These are phyloP conservation scores for Cutaneotrichosporon sp. DNA, from an alignment of 1,284 basidiomycete genomes.

Conservation along the genomic window DNA sequence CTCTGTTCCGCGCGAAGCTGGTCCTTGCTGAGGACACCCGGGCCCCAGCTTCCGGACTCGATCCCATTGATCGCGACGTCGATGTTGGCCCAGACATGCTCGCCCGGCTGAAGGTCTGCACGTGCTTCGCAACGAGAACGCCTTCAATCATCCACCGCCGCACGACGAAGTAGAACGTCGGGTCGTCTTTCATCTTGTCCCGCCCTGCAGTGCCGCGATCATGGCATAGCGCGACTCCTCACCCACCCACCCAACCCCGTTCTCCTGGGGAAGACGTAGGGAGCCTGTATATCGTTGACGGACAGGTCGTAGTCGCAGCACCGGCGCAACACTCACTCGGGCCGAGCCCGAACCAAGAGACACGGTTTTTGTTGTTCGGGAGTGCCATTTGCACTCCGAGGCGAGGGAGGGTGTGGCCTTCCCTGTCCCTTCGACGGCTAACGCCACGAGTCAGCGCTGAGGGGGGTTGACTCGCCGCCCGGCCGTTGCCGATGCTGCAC, in stretches of 20 bases:
- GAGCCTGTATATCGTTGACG: slow-evolving; percentile 28
- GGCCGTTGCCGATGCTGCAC: not conserved
- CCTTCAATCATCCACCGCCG: slow-evolving; percentile 28
- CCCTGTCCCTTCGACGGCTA: slow-evolving; percentile 20
- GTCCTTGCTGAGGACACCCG: slow-evolving; percentile 20
- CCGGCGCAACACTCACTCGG: slow-evolving; percentile 27
- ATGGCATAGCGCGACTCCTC: slow-evolving; percentile 20
- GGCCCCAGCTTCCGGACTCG: slow-evolving; percentile 24
- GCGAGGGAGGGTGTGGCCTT: slow-evolving; percentile 18
- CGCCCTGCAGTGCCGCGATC: slow-evolving; percentile 5
- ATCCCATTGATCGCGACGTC: slow-evolving; percentile 22
- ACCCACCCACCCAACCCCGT: slow-evolving; percentile 15
- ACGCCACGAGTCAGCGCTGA: slow-evolving; percentile 5
- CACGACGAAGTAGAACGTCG: slow-evolving; percentile 19
- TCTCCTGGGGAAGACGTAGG: slow-evolving; percentile 32
- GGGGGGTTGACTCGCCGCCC: not conserved
- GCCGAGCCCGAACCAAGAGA: slow-evolving; percentile 23
- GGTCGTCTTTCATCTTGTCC: slow-evolving; percentile 9
- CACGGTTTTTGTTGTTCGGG: slow-evolving; percentile 10
- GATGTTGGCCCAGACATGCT: slow-evolving; percentile 29
- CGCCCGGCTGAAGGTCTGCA: slow-evolving; percentile 16
- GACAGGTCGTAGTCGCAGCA: slow-evolving; percentile 13
- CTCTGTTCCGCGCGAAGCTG: not conserved
- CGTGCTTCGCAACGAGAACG: slow-evolving; percentile 25
- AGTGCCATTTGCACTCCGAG: slow-evolving; percentile 27